These are phyloP conservation scores for Penicillium sp. DNA, from an alignment of 2,329 filamentous ascomycete species.

Conservation along the genomic window DNA sequence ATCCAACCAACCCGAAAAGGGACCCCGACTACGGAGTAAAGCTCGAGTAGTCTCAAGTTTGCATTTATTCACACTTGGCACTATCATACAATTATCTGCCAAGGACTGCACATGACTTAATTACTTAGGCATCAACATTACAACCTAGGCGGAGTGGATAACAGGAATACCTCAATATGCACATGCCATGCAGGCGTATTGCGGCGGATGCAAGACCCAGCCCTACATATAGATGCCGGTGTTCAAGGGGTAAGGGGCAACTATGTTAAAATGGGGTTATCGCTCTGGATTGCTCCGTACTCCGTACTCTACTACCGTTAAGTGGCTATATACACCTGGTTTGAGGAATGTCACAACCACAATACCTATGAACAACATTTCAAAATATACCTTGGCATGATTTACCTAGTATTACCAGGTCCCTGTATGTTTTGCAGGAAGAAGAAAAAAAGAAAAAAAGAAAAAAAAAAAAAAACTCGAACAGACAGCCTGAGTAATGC, in stretches of 20 bases:
- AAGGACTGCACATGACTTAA: not conserved
- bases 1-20: not conserved
- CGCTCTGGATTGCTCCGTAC: not conserved
- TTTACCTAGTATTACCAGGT: not conserved
- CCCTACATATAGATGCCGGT: not conserved
- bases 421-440: not conserved
- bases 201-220: not conserved
- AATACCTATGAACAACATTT: not conserved
- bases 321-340: not conserved
- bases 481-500: not conserved
- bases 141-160: slow-evolving; percentile 4
- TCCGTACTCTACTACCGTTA: not conserved
- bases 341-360: not conserved
- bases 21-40: not conserved
- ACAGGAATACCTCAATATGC: slow-evolving; percentile 2
- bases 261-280: not conserved
- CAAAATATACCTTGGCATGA: not conserved
- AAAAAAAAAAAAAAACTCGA: not conserved
- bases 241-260: not conserved
- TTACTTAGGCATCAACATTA: slow-evolving; percentile 15
- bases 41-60: not conserved
- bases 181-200: slow-evolving; percentile 2
- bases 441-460: not conserved
- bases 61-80: not conserved
- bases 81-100: not conserved